These are phyloP conservation scores for Coemansia sp. DNA, from an alignment of 192 early-diverging fungal genomes.

Conservation along the genomic window DNA sequence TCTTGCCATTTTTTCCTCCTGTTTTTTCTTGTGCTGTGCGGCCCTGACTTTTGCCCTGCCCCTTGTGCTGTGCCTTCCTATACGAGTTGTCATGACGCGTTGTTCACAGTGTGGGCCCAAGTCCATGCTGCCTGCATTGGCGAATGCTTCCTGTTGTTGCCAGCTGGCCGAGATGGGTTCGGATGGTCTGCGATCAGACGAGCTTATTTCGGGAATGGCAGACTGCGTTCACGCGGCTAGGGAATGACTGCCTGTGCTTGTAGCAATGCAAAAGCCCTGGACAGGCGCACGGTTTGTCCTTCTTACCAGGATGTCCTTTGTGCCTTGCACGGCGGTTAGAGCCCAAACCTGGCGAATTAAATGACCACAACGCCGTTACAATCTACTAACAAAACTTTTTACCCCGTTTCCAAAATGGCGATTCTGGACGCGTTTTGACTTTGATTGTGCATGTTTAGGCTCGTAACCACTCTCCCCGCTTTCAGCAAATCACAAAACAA, in stretches of 20 bases:
- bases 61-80: neutral
- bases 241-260: neutral
- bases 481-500: slow-evolving; percentile 7
- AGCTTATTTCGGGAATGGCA: neutral
- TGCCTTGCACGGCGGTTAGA: neutral
- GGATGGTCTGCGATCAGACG: neutral
- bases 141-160: neutral
- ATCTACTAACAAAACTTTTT: neutral
- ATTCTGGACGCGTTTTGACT: slow-evolving; percentile 3
- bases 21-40: neutral
- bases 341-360: neutral
- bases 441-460: slow-evolving; percentile 4
- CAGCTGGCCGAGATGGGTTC: neutral
- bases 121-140: neutral
- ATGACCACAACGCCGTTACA: neutral
- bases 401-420: neutral
- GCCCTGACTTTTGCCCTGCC: neutral
- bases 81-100: neutral
- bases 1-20: neutral
- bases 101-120: neutral
- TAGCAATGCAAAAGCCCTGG: neutral
- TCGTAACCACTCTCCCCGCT: slow-evolving; percentile 1
- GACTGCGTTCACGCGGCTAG: neutral
- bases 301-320: neutral
- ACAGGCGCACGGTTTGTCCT: neutral